Evolutionary conservation across 306 rosid genomes (phyloP).

Genomic region (Datisca glomerata): DNA sequence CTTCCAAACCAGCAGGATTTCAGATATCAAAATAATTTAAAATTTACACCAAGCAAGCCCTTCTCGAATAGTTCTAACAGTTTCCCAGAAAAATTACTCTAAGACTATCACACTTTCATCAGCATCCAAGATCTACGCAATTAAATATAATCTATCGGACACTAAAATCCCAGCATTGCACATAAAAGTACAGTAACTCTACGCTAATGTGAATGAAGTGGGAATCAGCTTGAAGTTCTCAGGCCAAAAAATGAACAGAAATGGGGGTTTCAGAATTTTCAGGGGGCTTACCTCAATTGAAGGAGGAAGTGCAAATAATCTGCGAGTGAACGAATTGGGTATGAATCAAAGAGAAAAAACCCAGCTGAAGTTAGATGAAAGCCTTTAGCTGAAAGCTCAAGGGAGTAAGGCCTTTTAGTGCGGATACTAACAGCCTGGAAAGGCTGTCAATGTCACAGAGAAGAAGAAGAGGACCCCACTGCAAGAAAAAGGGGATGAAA

Average conservation of each 20-base stretch:
- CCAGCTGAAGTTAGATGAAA: slow-evolving; percentile 10
- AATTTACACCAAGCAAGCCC: not conserved
- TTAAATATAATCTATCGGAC: too few relatives aligned
- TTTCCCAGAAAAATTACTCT: slow-evolving; percentile 10
- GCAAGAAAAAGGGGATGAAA: slow-evolving; percentile 9
- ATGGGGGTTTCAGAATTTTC: too few relatives aligned
- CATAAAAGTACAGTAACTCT: too few relatives aligned
- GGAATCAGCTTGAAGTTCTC: not conserved
- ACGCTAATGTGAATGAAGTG: too few relatives aligned
- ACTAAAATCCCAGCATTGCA: too few relatives aligned
- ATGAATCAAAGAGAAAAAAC: slow-evolving; percentile 9
- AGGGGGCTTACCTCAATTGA: too few relatives aligned
- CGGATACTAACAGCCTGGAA: slow-evolving; percentile 35
- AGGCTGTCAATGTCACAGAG: slow-evolving; percentile 31
- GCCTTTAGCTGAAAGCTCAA: slow-evolving; percentile 11
- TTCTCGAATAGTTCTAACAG: slow-evolving; percentile 15
- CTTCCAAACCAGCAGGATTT: slow-evolving; percentile 10
- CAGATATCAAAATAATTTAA: slow-evolving; percentile 8
- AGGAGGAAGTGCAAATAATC: slow-evolving; percentile 1
- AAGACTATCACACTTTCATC: slow-evolving; percentile 5
- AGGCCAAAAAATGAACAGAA: slow-evolving; percentile 3
- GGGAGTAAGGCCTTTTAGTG: slow-evolving; percentile 17
- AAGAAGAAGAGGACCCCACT: slow-evolving; percentile 27
- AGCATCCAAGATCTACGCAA: slow-evolving; percentile 22
- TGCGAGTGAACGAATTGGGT: not conserved